Evolutionary conservation across 371 early-diverging fungal genomes (phyloP), one percentile per base, ranked within the genome.

Genomic region (Cokeromyces recurvatus): DNA sequence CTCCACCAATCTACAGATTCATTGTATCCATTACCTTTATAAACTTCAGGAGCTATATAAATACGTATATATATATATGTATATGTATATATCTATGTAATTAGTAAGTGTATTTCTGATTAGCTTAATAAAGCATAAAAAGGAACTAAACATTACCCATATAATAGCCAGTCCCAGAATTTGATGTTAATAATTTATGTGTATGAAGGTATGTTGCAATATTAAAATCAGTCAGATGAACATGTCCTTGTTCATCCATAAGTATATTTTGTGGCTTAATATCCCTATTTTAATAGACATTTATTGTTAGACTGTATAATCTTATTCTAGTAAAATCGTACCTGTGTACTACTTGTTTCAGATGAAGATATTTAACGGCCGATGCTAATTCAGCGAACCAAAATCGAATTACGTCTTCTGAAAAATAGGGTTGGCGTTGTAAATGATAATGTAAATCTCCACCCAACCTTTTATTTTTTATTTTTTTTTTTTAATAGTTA

Each of bases 1-100:
- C 87, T 77, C 98, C 98, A 97, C 88, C 93, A 92, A 64, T 97
- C 92, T 12, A 89, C 81, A 3, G 82, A 74, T 51, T 77, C 74
- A 31, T 74, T 76, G 56, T 93, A 92, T 3, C 89, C 89, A 8
- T 77, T 74, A 7, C 77, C 72, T 34, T 68, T 68, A 46, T 87
- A 85, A 2, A 92, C 72, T 54, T 92, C 93, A 2, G 93, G 93
- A 3, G 93, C 92, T 84, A 31, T 15, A 23, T 36, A 19, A 17
- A 31, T n/a, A 11, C 14, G 40, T 14, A 14, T 36, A 23, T 12
- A 20, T 43, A n/a, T n/a, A n/a, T n/a, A n/a, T n/a, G n/a, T n/a
- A n/a, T n/a, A n/a, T n/a, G n/a, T n/a, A n/a, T n/a, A n/a, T n/a
- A n/a, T n/a, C n/a, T n/a, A n/a, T n/a, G n/a, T n/a, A n/a, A 19